Conservation (phyloP, 2,329 filamentous ascomycete genomes). For the Periconia digitata region DNA sequence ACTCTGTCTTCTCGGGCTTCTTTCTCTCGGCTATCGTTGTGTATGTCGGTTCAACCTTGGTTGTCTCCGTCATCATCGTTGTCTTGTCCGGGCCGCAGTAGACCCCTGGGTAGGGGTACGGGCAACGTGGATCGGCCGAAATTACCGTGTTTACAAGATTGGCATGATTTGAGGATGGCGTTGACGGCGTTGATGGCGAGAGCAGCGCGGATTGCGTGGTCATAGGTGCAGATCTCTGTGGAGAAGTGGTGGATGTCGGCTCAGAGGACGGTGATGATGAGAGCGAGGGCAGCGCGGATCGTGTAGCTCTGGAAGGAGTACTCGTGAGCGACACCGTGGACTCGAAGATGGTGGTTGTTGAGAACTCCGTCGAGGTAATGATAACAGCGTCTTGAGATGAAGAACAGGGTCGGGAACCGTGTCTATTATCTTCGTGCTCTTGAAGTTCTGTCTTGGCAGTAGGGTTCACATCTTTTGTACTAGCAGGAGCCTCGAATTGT, state of each 20-base stretch:
- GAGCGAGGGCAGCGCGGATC: too few relatives aligned
- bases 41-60: slow-evolving; percentile 1
- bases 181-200: neutral
- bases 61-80: slow-evolving; percentile 13
- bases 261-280: too few relatives aligned
- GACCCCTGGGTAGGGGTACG: slow-evolving; percentile 31
- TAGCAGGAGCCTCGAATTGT: too few relatives aligned
- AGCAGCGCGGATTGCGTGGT: neutral
- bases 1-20: slow-evolving; percentile 7
- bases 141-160: slow-evolving; percentile 10
- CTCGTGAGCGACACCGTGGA: too few relatives aligned
- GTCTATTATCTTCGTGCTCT: too few relatives aligned
- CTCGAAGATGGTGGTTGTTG: too few relatives aligned
- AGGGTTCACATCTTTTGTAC: too few relatives aligned
- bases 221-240: neutral
- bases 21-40: too few relatives aligned
- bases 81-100: slow-evolving; percentile 20
- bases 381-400: too few relatives aligned
- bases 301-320: neutral
- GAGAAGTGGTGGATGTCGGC: neutral
- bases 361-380: too few relatives aligned
- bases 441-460: too few relatives aligned
- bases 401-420: too few relatives aligned
- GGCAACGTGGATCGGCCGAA: slow-evolving; percentile 22
- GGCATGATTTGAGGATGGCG: neutral